Percentiles rank a stretch among this genome's conserved stretches.
These are phyloP conservation scores for Thalia dealbata DNA, from an alignment of 176 grass and related monocot genomes.

Conservation along the genomic window DNA sequence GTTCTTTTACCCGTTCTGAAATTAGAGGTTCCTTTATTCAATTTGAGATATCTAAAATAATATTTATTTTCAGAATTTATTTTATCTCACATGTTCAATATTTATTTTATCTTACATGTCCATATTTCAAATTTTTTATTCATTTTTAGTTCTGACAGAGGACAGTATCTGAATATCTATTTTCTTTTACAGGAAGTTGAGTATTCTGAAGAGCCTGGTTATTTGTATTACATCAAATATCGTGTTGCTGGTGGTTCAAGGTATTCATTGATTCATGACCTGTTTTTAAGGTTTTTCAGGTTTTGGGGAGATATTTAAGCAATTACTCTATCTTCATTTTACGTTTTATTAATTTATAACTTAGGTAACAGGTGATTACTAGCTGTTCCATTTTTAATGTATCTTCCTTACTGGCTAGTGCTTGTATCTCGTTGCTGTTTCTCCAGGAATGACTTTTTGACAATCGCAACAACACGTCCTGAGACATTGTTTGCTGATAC, in stretches of 20 bases:
- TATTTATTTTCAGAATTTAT: not conserved
- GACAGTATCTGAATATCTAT: not conserved
- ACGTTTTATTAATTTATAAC: no score
- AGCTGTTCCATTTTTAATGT: not conserved
- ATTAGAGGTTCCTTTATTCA: not conserved
- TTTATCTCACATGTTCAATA: no score
- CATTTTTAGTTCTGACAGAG: not conserved
- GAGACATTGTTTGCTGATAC: constrained; percentile 97
- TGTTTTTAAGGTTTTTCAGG: not conserved
- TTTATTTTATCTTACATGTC: not conserved
- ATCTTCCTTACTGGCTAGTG: not conserved
- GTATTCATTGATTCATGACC: constrained; percentile 22
- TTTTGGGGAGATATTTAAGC: not conserved
- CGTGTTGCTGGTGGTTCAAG: constrained; percentile 83
- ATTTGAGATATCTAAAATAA: not conserved
- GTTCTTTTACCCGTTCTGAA: not conserved
- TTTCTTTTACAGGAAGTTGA: constrained; percentile 70
- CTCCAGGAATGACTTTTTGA: constrained; percentile 79
- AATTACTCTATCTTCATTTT: no score
- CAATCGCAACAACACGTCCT: constrained; percentile 86
- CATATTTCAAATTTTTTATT: not conserved
- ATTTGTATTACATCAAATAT: constrained; percentile 85
- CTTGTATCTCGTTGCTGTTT: constrained; percentile 1
- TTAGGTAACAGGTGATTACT: no score
- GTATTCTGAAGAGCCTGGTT: constrained; percentile 93